Conservation (phyloP, 1,139 yeast genomes). For the Citeromyces hawaiiensis region DNA sequence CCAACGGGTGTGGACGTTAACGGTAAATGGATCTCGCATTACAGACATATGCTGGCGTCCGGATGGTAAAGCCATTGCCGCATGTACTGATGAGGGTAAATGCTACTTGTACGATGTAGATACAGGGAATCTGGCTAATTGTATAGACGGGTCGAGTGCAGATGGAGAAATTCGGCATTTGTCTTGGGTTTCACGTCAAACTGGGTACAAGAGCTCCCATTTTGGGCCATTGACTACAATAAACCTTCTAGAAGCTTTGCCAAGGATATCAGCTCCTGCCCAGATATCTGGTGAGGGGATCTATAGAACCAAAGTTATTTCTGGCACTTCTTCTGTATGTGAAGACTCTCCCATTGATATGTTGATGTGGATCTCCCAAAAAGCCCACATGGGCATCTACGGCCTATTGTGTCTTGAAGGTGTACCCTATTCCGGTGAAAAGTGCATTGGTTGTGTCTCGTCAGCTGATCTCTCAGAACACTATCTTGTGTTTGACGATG, state of each 20-base stretch:
- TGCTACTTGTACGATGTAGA: conserved; percentile 13
- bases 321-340: conserved; percentile 7
- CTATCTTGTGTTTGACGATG: conserved; percentile 13
- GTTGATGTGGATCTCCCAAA: conserved; percentile 15
- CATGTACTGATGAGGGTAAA: conserved; percentile 11
- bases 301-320: background rate
- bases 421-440: conserved; percentile 7
- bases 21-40: conserved; percentile 12
- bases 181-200: background rate
- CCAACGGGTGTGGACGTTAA: conserved; percentile 37
- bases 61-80: conserved; percentile 12
- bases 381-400: conserved; percentile 15
- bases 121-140: conserved; percentile 10
- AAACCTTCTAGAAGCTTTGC: background rate
- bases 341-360: conserved; percentile 16
- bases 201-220: background rate
- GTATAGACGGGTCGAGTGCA: background rate
- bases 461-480: conserved; percentile 17
- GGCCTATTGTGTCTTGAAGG: conserved; percentile 19
- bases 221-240: background rate
- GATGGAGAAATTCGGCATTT: conserved; percentile 12
- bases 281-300: background rate
- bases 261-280: background rate
- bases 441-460: conserved; percentile 9
- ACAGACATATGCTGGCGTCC: conserved; percentile 14